Base-by-base conservation (phyloP, 345 rosid species). In the Camelina sativa region DNA sequence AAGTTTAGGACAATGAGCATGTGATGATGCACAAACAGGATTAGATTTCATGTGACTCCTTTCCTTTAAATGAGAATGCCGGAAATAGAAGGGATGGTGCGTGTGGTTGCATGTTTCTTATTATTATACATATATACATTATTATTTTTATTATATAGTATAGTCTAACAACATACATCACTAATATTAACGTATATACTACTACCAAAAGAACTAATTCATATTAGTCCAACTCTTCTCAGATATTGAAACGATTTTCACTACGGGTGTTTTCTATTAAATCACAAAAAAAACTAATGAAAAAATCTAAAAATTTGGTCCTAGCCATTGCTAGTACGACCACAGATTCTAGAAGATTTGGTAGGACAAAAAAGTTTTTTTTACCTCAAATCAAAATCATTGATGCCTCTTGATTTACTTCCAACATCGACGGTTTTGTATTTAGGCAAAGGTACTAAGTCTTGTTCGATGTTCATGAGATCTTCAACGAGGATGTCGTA, bases 401-500 rank as follows among this genome's bases (percentile, higher is more conserved):
- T 48, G 38, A 67, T 43, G 16, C 48, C 48, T 43, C 48, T 43
- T 43, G 48, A 12, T 43, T 43, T 43, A 43, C 48, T 43, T 13
- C 48, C 48, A 13, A 13, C 16, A 43, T 5, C 48, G 7, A 43
- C 64, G 57, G 66, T 32, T 69, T 70, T 79, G 87, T 94, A 91
- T 19, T 80, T 81, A 52, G 97, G 98, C 16, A 88, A 71, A 10
- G 96, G 94, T 72, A 83, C 79, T 37, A 77, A 84, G 65, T 86
- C 98, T 19, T 87, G 68, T 79, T 94, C 97, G 62, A 94, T 94
- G 54, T 78, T 62, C 76, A 69, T 80, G 76, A 91, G 81, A 78
- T 94, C 98, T 48, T 80, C 80, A 67, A 94, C 95, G n/a, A 94
- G 93, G 72, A 78, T 76, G 69, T 91, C 98, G 62, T 91, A 94